Evolutionary conservation across 495 filamentous ascomycete species (phyloP).

Genomic region (Jackrogersella minutella): DNA sequence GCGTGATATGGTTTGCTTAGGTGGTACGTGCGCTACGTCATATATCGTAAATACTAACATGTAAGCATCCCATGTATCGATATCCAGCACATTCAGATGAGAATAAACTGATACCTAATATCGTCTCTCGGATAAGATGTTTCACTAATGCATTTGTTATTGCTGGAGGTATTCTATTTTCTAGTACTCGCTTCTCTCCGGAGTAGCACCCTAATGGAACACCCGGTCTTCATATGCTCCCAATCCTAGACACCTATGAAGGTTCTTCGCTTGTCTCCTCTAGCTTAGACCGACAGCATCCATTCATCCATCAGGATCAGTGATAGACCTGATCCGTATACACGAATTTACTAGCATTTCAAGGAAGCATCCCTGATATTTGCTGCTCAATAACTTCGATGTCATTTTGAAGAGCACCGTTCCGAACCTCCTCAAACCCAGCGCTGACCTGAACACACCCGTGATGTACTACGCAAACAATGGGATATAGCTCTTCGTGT

Average conservation of each 20-base stretch:
- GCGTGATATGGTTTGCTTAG: too few species aligned
- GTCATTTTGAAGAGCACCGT: slow-evolving; percentile 11
- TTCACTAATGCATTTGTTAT: background rate
- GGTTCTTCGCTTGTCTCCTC: background rate
- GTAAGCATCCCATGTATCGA: too few species aligned
- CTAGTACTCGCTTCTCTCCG: background rate
- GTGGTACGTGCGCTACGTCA: too few species aligned
- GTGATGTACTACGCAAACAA: slow-evolving; percentile 23
- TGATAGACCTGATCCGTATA: background rate
- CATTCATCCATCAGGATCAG: background rate
- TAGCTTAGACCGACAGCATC: background rate
- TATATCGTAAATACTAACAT: too few species aligned
- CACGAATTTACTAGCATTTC: too few species aligned
- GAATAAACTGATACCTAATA: too few species aligned
- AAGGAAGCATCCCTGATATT: background rate
- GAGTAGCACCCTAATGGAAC: background rate
- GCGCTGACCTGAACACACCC: slow-evolving; percentile 1
- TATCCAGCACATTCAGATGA: too few species aligned
- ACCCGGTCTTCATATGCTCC: background rate
- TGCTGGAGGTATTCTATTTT: background rate
- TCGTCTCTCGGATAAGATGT: background rate
- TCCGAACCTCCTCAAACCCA: background rate
- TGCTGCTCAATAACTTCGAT: background rate
- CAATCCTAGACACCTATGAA: background rate
- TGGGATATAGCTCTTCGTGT: slow-evolving; percentile 33